phyloP scores from a whole-genome alignment of 305 asterid species.

The Solanum hybrid region DNA sequence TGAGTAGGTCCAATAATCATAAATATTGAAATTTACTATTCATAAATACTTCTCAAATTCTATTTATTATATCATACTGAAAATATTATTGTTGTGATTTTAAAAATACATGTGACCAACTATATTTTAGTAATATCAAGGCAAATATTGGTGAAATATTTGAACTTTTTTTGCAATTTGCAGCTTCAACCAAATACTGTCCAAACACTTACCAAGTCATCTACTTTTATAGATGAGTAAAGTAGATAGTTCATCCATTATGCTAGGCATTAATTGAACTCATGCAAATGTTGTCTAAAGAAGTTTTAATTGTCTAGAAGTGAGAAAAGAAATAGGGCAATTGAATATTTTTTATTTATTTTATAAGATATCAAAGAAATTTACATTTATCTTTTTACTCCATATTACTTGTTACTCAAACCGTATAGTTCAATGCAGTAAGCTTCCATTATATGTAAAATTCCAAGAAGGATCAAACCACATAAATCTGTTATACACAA shows the following conservation, averaged over 20 bases:
- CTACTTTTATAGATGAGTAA: background rate
- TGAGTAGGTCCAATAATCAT: background rate
- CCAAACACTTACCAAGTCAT: background rate
- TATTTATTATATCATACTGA: background rate
- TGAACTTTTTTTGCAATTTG: background rate
- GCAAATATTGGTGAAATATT: background rate
- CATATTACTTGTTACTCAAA: background rate
- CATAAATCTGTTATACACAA: background rate
- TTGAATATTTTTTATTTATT: too few species aligned
- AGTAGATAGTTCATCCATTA: background rate
- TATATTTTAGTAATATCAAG: background rate
- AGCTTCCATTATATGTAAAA: too few species aligned
- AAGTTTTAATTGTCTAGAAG: background rate
- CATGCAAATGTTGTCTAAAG: background rate
- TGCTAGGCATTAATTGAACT: background rate
- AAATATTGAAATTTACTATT: background rate
- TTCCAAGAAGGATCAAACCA: rapidly evolving
- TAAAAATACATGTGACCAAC: background rate
- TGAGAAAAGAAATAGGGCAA: background rate
- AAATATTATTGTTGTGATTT: background rate
- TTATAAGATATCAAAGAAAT: background rate
- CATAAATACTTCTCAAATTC: background rate
- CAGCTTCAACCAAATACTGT: background rate
- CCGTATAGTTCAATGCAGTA: rapidly evolving
- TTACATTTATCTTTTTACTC: background rate